These are phyloP conservation scores for Cenchrus fungigraminus DNA, from an alignment of 176 grass and related monocot genomes.

Conservation along the genomic window DNA sequence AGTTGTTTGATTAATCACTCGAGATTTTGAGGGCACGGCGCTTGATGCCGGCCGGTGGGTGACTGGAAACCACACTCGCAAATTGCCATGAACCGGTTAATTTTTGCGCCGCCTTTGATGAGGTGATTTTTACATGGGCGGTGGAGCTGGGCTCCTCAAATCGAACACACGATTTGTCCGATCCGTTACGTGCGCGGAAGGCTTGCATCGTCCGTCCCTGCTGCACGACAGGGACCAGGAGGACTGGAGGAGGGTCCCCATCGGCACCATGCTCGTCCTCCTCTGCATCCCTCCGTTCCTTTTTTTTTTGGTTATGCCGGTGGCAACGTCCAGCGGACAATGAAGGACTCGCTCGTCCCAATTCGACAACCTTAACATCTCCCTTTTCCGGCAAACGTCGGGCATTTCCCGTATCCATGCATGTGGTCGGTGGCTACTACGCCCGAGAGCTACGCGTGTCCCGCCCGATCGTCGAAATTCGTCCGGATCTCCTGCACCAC, in stretches of 20 bases:
- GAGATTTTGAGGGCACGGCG: background rate
- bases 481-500: background rate
- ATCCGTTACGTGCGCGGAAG: background rate
- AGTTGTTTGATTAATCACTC: background rate
- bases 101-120: background rate
- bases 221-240: background rate
- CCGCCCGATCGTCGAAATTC: constrained; percentile 7
- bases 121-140: background rate
- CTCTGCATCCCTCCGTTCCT: background rate
- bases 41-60: no score
- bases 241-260: background rate
- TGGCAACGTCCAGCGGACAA: background rate
- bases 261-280: constrained; percentile 1
- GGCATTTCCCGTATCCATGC: background rate
- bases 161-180: background rate
- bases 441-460: background rate
- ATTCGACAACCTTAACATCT: constrained; percentile 17
- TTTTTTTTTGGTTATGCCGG: background rate
- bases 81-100: no score
- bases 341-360: background rate
- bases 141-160: background rate
- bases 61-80: no score
- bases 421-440: background rate
- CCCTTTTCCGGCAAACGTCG: constrained; percentile 11
- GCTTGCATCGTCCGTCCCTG: background rate